Evolutionary conservation across 345 rosid genomes (phyloP), one percentile per base, ranked within the genome.

Genomic region (Eucalyptus urophylla): DNA sequence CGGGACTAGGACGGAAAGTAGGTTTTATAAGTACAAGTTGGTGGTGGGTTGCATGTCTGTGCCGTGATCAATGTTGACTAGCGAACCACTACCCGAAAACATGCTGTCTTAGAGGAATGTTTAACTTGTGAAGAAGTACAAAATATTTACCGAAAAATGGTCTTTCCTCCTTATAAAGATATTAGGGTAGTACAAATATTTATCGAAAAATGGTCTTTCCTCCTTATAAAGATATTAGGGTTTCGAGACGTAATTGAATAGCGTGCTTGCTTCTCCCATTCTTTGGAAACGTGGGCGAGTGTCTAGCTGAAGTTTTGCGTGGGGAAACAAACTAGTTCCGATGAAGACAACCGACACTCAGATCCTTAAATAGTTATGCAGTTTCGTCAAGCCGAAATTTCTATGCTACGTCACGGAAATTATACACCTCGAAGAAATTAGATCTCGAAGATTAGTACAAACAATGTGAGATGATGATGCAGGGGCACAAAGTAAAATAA

Each of bases 321-420:
- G 1, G 47, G 14, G 0, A 11, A 40, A 76, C 2, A 76, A 21
- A 37, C 14, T 40, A 22, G 47, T 21, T 40, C 17, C 33, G 2
- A 62, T 62, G 14, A 62, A 13, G 33, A 62, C 69, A 29, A 0
- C 16, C 0, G 8, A 29, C 1, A 8, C 17, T 29, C 0, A 7
- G 5, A 44, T 40, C 2, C 47, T 76, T 76, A 21, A 8, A 76
- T 40, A 19, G 9, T 11, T 3, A 40, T 6, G 29, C 9, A 21
- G 6, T 11, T 15, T 21, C 1, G 8, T 62, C 33, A 22, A 76
- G 15, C 27, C 8, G 29, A 22, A 76, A 21, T 37, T 76, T 76
- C 5, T 40, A 8, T 21, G 14, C 15, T 17, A 21, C 1, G 9
- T 40, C 12, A 37, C 47, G 3, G 1, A 40, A 11, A 21, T 37